Conservation (phyloP, 768 basidiomycete species). For the Hydnomerulius pinastri region DNA sequence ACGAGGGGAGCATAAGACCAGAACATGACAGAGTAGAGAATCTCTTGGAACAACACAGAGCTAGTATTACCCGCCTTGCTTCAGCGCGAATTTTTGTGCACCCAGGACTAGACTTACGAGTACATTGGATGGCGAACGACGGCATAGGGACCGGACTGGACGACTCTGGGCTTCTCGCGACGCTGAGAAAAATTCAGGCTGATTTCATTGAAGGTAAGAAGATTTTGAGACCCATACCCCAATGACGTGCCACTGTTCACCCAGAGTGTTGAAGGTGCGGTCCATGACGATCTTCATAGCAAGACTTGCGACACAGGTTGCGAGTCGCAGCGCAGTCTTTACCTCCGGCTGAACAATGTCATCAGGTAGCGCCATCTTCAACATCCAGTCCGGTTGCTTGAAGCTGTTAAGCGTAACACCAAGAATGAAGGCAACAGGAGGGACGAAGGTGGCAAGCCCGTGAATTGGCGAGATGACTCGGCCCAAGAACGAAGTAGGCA, state of each 20-base stretch:
- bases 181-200: constrained; percentile 15
- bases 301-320: constrained; percentile 28
- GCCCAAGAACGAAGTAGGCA: constrained; percentile 20
- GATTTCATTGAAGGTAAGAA: neutral
- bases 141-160: constrained; percentile 35
- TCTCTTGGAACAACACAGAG: constrained; percentile 27
- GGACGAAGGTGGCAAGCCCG: constrained; percentile 18
- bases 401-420: constrained; percentile 31
- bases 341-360: constrained; percentile 22
- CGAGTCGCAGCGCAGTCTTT: constrained; percentile 25
- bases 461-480: constrained; percentile 33
- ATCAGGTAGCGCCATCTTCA: constrained; percentile 25
- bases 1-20: constrained; percentile 40
- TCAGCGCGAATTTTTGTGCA: neutral
- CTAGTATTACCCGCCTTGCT: constrained; percentile 2
- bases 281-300: constrained; percentile 15
- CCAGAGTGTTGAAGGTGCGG: constrained; percentile 19
- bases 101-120: constrained; percentile 21
- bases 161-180: constrained; percentile 31
- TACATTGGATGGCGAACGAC: constrained; percentile 40
- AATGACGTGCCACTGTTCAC: constrained; percentile 33
- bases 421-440: constrained; percentile 30
- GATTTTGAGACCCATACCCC: constrained; percentile 22
- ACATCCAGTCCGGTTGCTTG: constrained; percentile 39
- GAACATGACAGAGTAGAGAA: constrained; percentile 25